A percentile compares a stretch with the other conserved stretches of the same genome.
These are phyloP conservation scores for Turritis glabra DNA, from an alignment of 345 rosid genomes.

Conservation along the genomic window DNA sequence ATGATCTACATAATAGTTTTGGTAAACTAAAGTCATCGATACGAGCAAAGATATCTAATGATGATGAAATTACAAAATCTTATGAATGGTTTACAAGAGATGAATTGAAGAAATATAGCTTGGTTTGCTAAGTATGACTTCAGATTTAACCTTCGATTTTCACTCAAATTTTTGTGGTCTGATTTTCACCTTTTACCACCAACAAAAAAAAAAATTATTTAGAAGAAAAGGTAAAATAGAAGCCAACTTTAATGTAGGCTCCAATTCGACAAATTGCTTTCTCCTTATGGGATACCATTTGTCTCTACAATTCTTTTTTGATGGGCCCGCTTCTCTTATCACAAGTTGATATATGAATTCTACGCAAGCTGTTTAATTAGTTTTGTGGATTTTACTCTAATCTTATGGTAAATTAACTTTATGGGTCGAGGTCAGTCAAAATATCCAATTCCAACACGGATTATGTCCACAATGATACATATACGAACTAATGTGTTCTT, in stretches of 20 bases:
- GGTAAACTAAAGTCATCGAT: not conserved
- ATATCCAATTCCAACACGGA: no score
- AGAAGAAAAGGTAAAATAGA: not conserved
- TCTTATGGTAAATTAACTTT: constrained; percentile 2
- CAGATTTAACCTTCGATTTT: no score
- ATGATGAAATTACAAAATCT: not conserved
- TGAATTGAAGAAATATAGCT: not conserved
- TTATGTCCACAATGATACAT: not conserved
- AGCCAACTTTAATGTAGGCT: constrained; percentile 34
- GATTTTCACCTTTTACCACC: not conserved
- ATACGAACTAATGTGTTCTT: not conserved
- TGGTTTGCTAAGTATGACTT: not conserved
- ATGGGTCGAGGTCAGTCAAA: not conserved
- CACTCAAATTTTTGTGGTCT: not conserved
- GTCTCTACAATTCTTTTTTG: constrained; percentile 32
- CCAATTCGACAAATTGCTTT: constrained; percentile 39
- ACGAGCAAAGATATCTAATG: not conserved
- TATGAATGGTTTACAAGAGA: not conserved
- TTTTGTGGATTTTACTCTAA: not conserved
- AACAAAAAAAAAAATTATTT: not conserved
- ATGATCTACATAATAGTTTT: no score
- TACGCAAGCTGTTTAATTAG: not conserved
- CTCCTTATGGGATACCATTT: constrained; percentile 41
- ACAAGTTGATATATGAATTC: constrained; percentile 8
- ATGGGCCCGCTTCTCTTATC: constrained; percentile 32